Base-by-base conservation (phyloP, 805 yeast species). In the Millerago galiae region DNA sequence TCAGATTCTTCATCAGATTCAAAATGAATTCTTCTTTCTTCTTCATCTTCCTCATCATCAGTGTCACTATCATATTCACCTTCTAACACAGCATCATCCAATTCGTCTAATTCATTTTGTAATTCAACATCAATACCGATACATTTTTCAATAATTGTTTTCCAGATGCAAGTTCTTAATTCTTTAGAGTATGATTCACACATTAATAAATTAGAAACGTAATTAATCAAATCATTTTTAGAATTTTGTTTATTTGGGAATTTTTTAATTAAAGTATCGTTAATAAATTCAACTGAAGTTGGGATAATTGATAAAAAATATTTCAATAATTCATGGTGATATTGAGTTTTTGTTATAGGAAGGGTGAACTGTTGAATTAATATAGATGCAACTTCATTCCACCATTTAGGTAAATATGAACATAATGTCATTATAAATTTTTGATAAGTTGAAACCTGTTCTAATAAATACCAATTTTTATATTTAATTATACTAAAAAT, bases 51-150 rank as follows among this genome's bases (percentile, higher is more conserved):
- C n/a, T 50, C 60, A 5, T 52, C 61, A 11, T 56, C 66, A 4
- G 51, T 60, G 17, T 36, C 44, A 16, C 35, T 28, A 6, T 33
- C 30, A n/a, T 60, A 60, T 8, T 54, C 56, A 7, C 47, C 60
- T n/a, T 56, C 56, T 24, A 42, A 40, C 2, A 34, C 41, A 5
- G 33, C 45, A 10, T 52, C 59, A 57, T 85, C 95, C 43, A 83
- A 65, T 50, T 86, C 95, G 53, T 89, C 96, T 44, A 87, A 65
- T 53, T 84, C 93, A 56, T 86, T 88, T 55, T 88, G 96, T 44
- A 90, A 69, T 61, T 89, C 98, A 5, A 90, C 96, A 62, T 91
- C 99, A 37, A 93, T 69, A 50, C 86, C 84, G 45, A 93, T 87
- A 43, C 85, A 74, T 47, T 80, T 76, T 60, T 91, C 96, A 32